These are phyloP conservation scores for Omphalotus olearius DNA, from an alignment of 1,284 basidiomycete genomes.

Conservation along the genomic window DNA sequence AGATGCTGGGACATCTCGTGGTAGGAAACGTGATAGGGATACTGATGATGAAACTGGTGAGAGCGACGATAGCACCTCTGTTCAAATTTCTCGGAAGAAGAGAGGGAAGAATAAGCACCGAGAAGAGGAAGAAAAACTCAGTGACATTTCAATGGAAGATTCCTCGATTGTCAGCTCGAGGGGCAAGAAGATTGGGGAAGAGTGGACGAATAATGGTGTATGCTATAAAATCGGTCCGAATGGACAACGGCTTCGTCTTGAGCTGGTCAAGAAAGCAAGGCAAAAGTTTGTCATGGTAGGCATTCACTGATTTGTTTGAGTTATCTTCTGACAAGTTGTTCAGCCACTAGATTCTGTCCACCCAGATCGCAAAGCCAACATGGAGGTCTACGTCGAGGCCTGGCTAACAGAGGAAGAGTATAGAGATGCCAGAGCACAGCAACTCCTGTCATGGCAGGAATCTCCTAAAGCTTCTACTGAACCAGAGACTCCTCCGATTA, in stretches of 20 bases:
- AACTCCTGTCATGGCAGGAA: conserved; percentile 68
- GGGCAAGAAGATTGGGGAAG: conserved; percentile 61
- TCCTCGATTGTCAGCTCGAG: conserved; percentile 42
- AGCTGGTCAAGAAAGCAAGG: conserved; percentile 62
- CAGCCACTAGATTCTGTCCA: conserved; percentile 72
- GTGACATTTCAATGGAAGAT: conserved; percentile 39
- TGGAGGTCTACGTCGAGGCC: conserved; percentile 67
- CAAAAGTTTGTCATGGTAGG: conserved; percentile 71
- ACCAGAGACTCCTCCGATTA: conserved; percentile 32
- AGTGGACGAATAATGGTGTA: conserved; percentile 68
- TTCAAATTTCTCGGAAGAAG: conserved; percentile 29
- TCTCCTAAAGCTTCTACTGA: conserved; percentile 36
- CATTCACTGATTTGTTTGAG: conserved; percentile 11
- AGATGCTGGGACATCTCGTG: conserved; percentile 38
- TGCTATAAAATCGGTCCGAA: conserved; percentile 67
- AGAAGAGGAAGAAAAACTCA: conserved; percentile 25
- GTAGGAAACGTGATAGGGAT: conserved; percentile 64
- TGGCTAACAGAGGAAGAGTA: conserved; percentile 78
- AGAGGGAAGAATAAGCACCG: conserved; percentile 32
- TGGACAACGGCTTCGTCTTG: conserved; percentile 64
- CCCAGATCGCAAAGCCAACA: conserved; percentile 60
- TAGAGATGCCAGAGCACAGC: conserved; percentile 53
- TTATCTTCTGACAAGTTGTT: conserved; percentile 12
- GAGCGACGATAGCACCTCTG: conserved; percentile 25
- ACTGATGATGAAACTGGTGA: conserved; percentile 46